phyloP scores from a whole-genome alignment of 257 asterid genomes.

The Solanum chiquidenum region DNA sequence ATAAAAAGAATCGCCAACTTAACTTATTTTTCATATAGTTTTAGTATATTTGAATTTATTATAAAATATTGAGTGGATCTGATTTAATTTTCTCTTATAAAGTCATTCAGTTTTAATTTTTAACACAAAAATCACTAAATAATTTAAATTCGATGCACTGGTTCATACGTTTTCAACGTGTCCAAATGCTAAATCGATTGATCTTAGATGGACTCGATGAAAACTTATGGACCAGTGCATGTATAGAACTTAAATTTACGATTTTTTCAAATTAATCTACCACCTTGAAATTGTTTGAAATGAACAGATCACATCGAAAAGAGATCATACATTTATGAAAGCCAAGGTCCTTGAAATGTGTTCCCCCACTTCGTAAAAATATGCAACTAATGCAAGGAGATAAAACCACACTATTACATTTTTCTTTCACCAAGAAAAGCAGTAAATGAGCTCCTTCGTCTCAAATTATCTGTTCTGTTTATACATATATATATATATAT shows the following conservation, averaged over 20 bases:
- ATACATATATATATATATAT: too few relatives aligned
- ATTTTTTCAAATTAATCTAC: background rate
- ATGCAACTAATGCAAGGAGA: background rate
- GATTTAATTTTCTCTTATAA: background rate
- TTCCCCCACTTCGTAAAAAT: background rate
- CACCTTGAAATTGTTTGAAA: background rate
- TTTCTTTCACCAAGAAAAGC: background rate
- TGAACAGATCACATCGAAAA: background rate
- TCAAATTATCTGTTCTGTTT: background rate
- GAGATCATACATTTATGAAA: background rate
- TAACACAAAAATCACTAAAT: too few relatives aligned
- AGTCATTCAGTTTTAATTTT: accelerated
- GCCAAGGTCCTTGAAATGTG: conserved; percentile 1
- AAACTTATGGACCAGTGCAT: background rate
- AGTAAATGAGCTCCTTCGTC: background rate
- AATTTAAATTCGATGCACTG: background rate
- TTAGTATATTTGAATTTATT: accelerated
- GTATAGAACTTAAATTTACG: background rate
- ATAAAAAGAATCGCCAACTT: too few relatives aligned
- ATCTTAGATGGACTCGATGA: background rate
- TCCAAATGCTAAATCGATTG: background rate
- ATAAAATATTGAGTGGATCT: too few relatives aligned
- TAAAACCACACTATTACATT: background rate
- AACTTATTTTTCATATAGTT: too few relatives aligned
- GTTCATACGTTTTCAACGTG: background rate